Evolutionary conservation across 306 rosid genomes (phyloP).

Genomic region (Dalbergia oliveri): DNA sequence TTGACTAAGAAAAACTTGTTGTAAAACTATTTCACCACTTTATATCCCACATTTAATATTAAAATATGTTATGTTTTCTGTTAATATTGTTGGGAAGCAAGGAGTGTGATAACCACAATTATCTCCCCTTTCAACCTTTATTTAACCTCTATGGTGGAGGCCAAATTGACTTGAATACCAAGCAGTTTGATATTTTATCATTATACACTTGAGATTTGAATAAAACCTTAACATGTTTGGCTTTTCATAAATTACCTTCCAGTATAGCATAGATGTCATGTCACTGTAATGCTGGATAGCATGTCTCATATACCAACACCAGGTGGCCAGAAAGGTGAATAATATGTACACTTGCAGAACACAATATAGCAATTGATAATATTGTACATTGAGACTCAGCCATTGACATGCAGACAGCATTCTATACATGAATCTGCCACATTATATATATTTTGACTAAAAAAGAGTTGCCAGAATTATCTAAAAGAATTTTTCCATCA

Average conservation of each 20-base stretch:
- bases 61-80: neutral
- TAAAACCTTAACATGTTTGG: neutral
- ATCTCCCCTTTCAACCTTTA: neutral
- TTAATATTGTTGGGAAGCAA: neutral
- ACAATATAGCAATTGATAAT: neutral
- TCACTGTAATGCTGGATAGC: neutral
- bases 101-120: neutral
- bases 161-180: neutral
- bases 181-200: neutral
- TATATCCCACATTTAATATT: neutral
- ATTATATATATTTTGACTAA: neutral
- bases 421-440: slow-evolving; percentile 6
- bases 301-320: too few species aligned
- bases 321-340: neutral
- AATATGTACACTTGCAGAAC: neutral
- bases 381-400: neutral
- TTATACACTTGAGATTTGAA: neutral
- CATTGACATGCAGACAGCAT: neutral
- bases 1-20: too few species aligned
- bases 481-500: slow-evolving; percentile 16
- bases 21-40: neutral
- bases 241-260: neutral
- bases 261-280: too few species aligned
- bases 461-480: slow-evolving; percentile 27
- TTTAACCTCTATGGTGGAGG: neutral